Evolutionary conservation across 805 yeast species (phyloP).

Genomic region (Spathaspora boniae): DNA sequence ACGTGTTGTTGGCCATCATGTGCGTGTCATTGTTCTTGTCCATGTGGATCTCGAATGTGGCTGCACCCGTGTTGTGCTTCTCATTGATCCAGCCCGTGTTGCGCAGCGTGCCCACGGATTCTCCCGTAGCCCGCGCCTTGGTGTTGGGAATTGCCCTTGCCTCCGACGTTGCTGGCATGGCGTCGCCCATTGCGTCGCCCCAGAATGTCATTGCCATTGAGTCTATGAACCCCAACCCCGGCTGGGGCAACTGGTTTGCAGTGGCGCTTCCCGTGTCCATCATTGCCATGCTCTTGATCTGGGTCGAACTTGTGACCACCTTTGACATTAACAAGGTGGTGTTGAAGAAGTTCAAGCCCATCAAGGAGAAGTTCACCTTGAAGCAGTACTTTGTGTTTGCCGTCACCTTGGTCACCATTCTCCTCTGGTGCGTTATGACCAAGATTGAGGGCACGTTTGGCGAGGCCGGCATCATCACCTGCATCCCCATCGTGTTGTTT

Average conservation of each 20-base stretch:
- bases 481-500: slow-evolving; percentile 46
- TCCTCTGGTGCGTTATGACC: slow-evolving; percentile 48
- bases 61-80: slow-evolving; percentile 91
- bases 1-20: slow-evolving; percentile 78
- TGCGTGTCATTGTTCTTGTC: slow-evolving; percentile 78
- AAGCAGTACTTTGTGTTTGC: slow-evolving; percentile 42
- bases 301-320: slow-evolving; percentile 67
- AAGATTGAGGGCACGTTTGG: slow-evolving; percentile 43
- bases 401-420: slow-evolving; percentile 42
- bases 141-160: slow-evolving; percentile 91
- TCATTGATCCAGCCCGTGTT: slow-evolving; percentile 89
- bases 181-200: slow-evolving; percentile 96
- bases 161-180: slow-evolving; percentile 93
- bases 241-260: slow-evolving; percentile 93
- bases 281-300: slow-evolving; percentile 60
- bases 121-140: slow-evolving; percentile 76
- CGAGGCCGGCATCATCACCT: slow-evolving; percentile 45
- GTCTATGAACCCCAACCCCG: slow-evolving; percentile 77
- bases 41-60: slow-evolving; percentile 96
- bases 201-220: slow-evolving; percentile 91
- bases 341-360: slow-evolving; percentile 47
- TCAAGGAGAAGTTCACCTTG: slow-evolving; percentile 41
- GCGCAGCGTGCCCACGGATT: slow-evolving; percentile 75
- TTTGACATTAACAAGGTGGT: slow-evolving; percentile 50
- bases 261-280: slow-evolving; percentile 78